Conservation (phyloP, 257 asterid species). For the Solanum sparsipilum region DNA sequence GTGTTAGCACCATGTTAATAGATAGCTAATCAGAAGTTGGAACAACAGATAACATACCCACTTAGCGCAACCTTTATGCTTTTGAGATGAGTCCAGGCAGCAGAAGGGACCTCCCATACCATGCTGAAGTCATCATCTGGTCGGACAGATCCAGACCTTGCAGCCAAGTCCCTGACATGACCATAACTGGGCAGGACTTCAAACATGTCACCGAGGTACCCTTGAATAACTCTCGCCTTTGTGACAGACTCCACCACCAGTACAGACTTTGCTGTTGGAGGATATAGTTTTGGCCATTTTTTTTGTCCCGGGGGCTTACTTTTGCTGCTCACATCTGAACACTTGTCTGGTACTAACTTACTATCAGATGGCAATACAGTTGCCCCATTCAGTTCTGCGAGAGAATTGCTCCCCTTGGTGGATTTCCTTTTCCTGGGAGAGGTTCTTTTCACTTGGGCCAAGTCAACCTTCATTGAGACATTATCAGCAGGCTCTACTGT, state of each 20-base stretch:
- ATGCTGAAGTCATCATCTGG: constrained; percentile 95
- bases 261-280: constrained; percentile 63
- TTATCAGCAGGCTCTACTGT: constrained; percentile 23
- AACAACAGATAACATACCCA: constrained; percentile 47
- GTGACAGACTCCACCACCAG: constrained; percentile 81
- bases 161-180: constrained; percentile 95
- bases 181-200: constrained; percentile 95
- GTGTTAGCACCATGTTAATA: not conserved
- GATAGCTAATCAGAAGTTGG: not conserved
- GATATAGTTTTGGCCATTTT: constrained; percentile 57
- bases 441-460: constrained; percentile 20
- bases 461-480: constrained; percentile 17
- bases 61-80: constrained; percentile 79
- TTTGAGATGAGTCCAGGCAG: constrained; percentile 96
- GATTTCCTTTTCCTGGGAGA: constrained; percentile 30
- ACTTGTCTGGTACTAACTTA: constrained; percentile 13
- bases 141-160: constrained; percentile 91
- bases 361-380: constrained; percentile 12
- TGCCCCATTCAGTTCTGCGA: constrained; percentile 13
- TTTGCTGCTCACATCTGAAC: constrained; percentile 13
- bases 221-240: constrained; percentile 89
- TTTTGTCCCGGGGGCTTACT: constrained; percentile 19
- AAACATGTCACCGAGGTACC: constrained; percentile 88
- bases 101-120: constrained; percentile 97
- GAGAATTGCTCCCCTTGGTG: constrained; percentile 13